Evolutionary conservation across 441 rosid species (phyloP).

Genomic region (Populus trichocarpa): DNA sequence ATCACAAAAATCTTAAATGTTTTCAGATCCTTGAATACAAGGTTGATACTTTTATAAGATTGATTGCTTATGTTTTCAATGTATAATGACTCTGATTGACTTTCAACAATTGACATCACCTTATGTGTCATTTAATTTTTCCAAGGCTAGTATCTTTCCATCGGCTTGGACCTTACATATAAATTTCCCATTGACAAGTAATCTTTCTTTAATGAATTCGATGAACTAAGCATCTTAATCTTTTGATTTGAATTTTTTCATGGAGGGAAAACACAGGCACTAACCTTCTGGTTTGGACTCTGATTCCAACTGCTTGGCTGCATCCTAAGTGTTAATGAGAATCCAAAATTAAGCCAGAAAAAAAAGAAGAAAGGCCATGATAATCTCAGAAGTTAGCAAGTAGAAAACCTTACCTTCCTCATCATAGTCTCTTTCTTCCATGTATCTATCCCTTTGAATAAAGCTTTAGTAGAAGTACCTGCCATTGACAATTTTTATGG

Average conservation of each 20-base stretch:
- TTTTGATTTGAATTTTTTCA: background rate
- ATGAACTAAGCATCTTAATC: too few relatives aligned
- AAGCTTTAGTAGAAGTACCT: constrained; percentile 19
- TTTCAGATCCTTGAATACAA: too few relatives aligned
- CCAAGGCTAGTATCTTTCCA: too few relatives aligned
- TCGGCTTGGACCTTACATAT: too few relatives aligned
- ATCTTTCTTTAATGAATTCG: too few relatives aligned
- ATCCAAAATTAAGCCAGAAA: constrained; percentile 8
- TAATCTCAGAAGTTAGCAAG: constrained; percentile 3
- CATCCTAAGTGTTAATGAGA: constrained; percentile 24
- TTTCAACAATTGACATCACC: too few relatives aligned
- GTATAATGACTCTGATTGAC: too few relatives aligned
- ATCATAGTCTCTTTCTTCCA: constrained; percentile 63
- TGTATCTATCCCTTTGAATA: constrained; percentile 54
- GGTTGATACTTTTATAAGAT: too few relatives aligned
- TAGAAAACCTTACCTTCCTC: constrained; percentile 31
- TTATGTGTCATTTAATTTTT: too few relatives aligned
- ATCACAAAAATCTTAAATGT: too few relatives aligned
- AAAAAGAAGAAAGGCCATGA: background rate
- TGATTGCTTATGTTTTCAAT: too few relatives aligned
- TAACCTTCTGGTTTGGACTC: constrained; percentile 37
- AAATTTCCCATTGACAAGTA: too few relatives aligned
- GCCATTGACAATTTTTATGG: background rate
- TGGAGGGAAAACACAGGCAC: constrained; percentile 11
- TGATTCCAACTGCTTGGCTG: constrained; percentile 36